A percentile compares a stretch with the other conserved stretches of the same genome.
These are phyloP conservation scores for Volvariella volvacea DNA, from an alignment of 1,284 basidiomycete species.

Conservation along the genomic window DNA sequence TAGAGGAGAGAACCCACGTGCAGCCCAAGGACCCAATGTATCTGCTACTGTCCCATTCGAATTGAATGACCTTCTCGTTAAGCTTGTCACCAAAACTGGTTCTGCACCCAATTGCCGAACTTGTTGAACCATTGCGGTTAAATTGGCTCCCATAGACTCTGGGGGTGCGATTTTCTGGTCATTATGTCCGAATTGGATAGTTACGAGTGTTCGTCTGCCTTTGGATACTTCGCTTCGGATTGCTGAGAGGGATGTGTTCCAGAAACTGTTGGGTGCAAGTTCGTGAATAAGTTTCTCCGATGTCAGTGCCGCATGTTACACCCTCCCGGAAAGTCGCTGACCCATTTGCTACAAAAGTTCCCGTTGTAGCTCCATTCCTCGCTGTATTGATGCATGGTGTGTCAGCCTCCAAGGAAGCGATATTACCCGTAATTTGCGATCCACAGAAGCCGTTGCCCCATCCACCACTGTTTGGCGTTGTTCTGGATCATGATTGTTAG, in stretches of 20 bases:
- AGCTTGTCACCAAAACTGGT: slow-evolving; percentile 31
- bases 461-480: slow-evolving; percentile 27
- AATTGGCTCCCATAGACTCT: slow-evolving; percentile 34
- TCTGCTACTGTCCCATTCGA: slow-evolving; percentile 31
- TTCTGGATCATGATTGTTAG: slow-evolving; percentile 14
- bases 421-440: slow-evolving; percentile 23
- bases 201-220: slow-evolving; percentile 30
- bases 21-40: slow-evolving; percentile 33
- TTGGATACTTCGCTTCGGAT: slow-evolving; percentile 29
- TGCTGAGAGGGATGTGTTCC: slow-evolving; percentile 22
- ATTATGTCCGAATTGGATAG: slow-evolving; percentile 41
- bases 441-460: slow-evolving; percentile 40
- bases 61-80: slow-evolving; percentile 34
- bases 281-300: background rate
- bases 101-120: slow-evolving; percentile 26
- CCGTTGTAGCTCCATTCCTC: slow-evolving; percentile 35
- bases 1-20: slow-evolving; percentile 18
- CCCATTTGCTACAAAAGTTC: slow-evolving; percentile 33
- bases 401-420: slow-evolving; percentile 25
- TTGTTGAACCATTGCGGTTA: slow-evolving; percentile 27
- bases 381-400: slow-evolving; percentile 36
- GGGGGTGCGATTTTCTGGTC: slow-evolving; percentile 39
- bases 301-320: too few species aligned
- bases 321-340: too few species aligned
- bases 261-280: slow-evolving; percentile 15